These are phyloP conservation scores for Noccaea caerulescens DNA, from an alignment of 345 rosid genomes.

Conservation along the genomic window DNA sequence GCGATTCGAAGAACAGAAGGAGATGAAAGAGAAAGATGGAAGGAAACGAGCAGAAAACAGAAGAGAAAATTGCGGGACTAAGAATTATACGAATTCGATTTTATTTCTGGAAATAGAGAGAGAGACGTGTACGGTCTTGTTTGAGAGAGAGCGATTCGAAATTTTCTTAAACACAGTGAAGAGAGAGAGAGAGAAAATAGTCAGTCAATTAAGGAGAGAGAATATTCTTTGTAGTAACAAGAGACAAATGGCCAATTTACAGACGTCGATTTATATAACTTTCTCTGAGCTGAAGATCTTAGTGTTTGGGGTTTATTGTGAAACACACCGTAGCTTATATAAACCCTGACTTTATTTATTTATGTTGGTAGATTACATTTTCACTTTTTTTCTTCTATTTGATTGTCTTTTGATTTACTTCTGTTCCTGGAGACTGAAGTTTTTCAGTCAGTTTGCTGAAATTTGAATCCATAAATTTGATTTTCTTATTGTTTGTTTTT, in stretches of 20 bases:
- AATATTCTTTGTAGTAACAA: not conserved
- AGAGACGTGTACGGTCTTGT: constrained; percentile 39
- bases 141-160: constrained; percentile 3
- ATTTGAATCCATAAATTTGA: not conserved
- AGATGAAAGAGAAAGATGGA: not conserved
- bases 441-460: not conserved
- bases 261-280: not conserved
- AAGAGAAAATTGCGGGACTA: constrained; percentile 24
- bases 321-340: not conserved
- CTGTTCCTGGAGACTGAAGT: not conserved
- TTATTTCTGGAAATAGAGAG: constrained; percentile 41
- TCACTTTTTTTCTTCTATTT: not conserved
- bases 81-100: constrained; percentile 25
- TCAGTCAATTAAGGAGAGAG: not conserved
- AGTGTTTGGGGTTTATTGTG: not conserved
- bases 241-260: constrained; percentile 2
- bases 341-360: not conserved
- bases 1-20: constrained; percentile 6
- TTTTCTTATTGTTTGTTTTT: not conserved
- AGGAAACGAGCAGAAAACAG: constrained; percentile 7
- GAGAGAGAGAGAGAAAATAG: not conserved
- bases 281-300: not conserved
- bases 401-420: not conserved
- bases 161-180: constrained; percentile 23
- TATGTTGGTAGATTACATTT: too few species aligned